phyloP scores from a whole-genome alignment of 2,329 filamentous ascomycete species.

The Aspergillus transmontanensis region DNA sequence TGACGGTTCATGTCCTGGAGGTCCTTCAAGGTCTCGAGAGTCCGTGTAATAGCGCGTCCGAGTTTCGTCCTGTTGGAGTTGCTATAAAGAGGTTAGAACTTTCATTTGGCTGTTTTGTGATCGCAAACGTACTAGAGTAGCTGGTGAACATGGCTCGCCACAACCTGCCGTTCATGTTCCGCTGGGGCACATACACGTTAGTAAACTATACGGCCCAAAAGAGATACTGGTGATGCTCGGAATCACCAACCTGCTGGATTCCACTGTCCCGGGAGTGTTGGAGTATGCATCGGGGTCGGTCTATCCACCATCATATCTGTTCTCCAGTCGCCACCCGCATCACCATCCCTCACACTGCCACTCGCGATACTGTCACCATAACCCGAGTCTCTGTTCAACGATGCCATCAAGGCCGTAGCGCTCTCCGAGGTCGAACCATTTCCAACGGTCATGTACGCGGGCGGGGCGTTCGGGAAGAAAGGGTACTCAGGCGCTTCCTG shows the following conservation, averaged over 20 bases:
- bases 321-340: conserved; percentile 54
- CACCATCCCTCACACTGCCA: conserved; percentile 55
- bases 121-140: conserved; percentile 68
- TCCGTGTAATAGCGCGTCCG: conserved; percentile 83
- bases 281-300: conserved; percentile 59
- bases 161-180: conserved; percentile 66
- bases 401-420: conserved; percentile 75
- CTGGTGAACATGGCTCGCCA: conserved; percentile 86
- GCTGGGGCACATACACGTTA: conserved; percentile 35
- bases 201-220: conserved; percentile 1
- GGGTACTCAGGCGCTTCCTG: conserved; percentile 31
- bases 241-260: conserved; percentile 44
- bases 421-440: conserved; percentile 78
- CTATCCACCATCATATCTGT: conserved; percentile 59
- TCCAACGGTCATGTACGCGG: conserved; percentile 86
- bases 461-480: conserved; percentile 41
- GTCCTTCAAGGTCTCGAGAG: conserved; percentile 78
- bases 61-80: conserved; percentile 88
- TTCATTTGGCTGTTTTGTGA: not conserved
- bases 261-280: conserved; percentile 51
- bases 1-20: conserved; percentile 86
- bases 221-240: not conserved
- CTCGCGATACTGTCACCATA: conserved; percentile 80
- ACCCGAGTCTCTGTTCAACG: conserved; percentile 86
- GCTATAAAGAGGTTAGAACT: conserved; percentile 38